These are phyloP conservation scores for Neurospora sp. DNA, from an alignment of 495 filamentous ascomycete species.

Conservation along the genomic window DNA sequence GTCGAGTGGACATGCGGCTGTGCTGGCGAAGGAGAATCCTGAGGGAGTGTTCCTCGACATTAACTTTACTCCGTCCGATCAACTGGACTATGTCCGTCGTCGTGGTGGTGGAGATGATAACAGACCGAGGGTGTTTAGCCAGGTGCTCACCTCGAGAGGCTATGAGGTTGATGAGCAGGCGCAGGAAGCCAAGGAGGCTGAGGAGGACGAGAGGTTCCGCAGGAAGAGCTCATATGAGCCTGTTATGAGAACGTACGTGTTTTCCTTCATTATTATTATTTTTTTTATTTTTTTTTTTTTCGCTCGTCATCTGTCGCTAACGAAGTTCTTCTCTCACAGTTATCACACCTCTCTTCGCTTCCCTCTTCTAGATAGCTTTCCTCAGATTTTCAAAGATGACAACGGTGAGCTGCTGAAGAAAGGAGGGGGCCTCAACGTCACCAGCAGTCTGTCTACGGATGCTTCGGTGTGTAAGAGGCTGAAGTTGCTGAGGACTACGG, in stretches of 20 bases:
- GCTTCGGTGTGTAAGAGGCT: slow-evolving; percentile 58
- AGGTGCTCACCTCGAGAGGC: slow-evolving; percentile 14
- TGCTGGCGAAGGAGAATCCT: slow-evolving; percentile 1
- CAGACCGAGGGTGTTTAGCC: slow-evolving; percentile 20
- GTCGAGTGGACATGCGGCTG: background rate
- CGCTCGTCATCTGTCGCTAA: slow-evolving; percentile 1
- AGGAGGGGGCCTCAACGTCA: slow-evolving; percentile 40
- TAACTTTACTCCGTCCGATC: slow-evolving; percentile 16
- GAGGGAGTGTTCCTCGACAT: slow-evolving; percentile 19
- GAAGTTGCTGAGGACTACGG: slow-evolving; percentile 52
- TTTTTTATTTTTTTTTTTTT: too few relatives aligned
- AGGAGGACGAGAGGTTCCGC: slow-evolving; percentile 3
- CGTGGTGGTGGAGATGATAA: slow-evolving; percentile 4
- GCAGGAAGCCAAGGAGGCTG: slow-evolving; percentile 8
- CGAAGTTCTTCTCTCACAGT: slow-evolving; percentile 4
- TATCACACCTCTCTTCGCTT: slow-evolving; percentile 50
- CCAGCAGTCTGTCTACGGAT: slow-evolving; percentile 62
- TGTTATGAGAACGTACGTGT: slow-evolving; percentile 14
- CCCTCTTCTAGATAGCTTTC: slow-evolving; percentile 79
- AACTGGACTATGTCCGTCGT: slow-evolving; percentile 10
- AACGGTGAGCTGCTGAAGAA: slow-evolving; percentile 23
- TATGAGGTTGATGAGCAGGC: slow-evolving; percentile 7
- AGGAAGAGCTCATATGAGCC: slow-evolving; percentile 15
- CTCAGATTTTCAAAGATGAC: slow-evolving; percentile 46
- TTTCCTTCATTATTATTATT: too few relatives aligned